Evolutionary conservation across 331 rosid genomes (phyloP).

Genomic region (Acacia pycnantha): DNA sequence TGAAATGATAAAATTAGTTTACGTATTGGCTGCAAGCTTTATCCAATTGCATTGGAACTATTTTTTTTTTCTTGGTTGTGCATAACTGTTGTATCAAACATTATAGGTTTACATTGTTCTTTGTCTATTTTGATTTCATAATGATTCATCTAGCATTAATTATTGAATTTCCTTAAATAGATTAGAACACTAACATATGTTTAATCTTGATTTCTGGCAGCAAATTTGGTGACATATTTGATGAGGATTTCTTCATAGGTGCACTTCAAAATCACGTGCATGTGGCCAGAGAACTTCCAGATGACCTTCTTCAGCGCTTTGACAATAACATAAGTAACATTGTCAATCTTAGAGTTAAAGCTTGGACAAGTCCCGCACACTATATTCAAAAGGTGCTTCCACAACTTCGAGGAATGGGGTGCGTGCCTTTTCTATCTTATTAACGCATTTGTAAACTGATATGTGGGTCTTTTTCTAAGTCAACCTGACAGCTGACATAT

Average conservation of each 20-base stretch:
- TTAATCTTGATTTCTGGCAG: slow-evolving; percentile 50
- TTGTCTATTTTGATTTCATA: slow-evolving; percentile 10
- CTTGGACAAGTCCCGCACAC: slow-evolving; percentile 85
- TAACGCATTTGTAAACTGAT: neutral
- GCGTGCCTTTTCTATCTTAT: slow-evolving; percentile 32
- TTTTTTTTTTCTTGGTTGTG: neutral
- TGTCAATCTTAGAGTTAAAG: slow-evolving; percentile 92
- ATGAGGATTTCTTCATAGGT: slow-evolving; percentile 80
- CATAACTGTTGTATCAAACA: slow-evolving; percentile 15
- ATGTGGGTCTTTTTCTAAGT: neutral
- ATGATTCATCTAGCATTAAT: neutral
- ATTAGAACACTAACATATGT: slow-evolving; percentile 14
- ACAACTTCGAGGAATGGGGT: slow-evolving; percentile 73
- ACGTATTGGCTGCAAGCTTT: slow-evolving; percentile 13
- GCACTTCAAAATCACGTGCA: slow-evolving; percentile 67
- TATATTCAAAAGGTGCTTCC: slow-evolving; percentile 97
- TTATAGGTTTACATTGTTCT: neutral
- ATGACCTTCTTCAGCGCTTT: slow-evolving; percentile 66
- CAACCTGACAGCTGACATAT: neutral
- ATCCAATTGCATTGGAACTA: neutral
- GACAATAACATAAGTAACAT: slow-evolving; percentile 88
- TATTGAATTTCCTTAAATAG: neutral
- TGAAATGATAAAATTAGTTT: slow-evolving; percentile 16
- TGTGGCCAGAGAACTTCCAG: slow-evolving; percentile 81
- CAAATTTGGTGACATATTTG: slow-evolving; percentile 81